Percentiles rank a stretch among this genome's conserved stretches.
phyloP scores from a whole-genome alignment of 805 yeast species.

The Saturnispora sanitii region DNA sequence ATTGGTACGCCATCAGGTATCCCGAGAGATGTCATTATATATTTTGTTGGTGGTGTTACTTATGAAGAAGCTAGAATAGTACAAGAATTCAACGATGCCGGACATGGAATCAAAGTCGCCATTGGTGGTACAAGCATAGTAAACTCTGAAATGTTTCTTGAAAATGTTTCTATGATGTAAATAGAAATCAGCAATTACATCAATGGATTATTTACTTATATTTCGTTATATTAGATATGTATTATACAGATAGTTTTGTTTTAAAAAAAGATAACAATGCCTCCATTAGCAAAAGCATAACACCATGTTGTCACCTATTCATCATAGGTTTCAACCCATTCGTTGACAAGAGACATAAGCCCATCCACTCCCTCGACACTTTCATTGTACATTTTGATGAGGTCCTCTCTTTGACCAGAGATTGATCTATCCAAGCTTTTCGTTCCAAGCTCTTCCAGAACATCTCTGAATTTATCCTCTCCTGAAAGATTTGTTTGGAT shows the following conservation, averaged over 20 bases:
- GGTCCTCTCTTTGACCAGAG: conserved; percentile 25
- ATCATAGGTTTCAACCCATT: conserved; percentile 67
- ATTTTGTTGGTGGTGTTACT: conserved; percentile 81
- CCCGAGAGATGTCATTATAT: conserved; percentile 60
- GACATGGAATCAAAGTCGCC: conserved; percentile 51
- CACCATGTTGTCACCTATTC: too few relatives aligned
- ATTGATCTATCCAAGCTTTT: conserved; percentile 28
- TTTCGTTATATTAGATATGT: not conserved
- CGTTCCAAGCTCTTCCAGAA: conserved; percentile 17
- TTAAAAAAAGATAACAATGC: not conserved
- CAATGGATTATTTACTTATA: too few relatives aligned
- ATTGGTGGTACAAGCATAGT: conserved; percentile 72
- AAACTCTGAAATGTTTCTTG: conserved; percentile 35
- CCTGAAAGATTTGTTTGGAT: conserved; percentile 75
- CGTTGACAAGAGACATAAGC: conserved; percentile 57
- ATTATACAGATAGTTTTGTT: not conserved
- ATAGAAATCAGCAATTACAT: too few relatives aligned
- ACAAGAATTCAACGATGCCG: conserved; percentile 53
- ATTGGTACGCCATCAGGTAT: conserved; percentile 19
- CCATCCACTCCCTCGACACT: conserved; percentile 60
- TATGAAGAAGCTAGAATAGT: conserved; percentile 85
- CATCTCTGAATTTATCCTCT: conserved; percentile 52
- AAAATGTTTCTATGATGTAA: conserved; percentile 16
- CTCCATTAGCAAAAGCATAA: too few relatives aligned
- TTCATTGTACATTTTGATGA: conserved; percentile 44